Conservation (phyloP, 202 grass and related monocot species). For the Zizania palustris region DNA sequence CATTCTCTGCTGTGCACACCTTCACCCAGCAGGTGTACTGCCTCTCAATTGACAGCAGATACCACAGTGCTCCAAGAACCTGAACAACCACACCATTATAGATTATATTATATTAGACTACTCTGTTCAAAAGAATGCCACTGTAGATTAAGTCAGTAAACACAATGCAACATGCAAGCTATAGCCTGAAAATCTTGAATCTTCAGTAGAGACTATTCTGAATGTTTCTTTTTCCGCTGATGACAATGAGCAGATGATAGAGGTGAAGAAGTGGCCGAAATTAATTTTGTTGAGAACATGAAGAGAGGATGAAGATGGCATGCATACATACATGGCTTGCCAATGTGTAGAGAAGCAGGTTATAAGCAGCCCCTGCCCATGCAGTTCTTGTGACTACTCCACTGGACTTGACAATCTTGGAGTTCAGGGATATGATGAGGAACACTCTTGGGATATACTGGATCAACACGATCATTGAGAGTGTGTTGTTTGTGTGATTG, state of each 20-base stretch:
- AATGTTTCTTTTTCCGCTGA: neutral
- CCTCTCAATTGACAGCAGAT: conserved; percentile 82
- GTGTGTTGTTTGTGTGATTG: conserved; percentile 80
- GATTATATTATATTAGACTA: too few species aligned
- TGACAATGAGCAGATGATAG: neutral
- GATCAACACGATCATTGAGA: conserved; percentile 81
- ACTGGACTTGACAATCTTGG: conserved; percentile 76
- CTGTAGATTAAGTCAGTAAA: too few species aligned
- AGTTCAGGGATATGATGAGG: conserved; percentile 74
- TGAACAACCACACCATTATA: conserved; percentile 4
- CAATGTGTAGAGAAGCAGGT: conserved; percentile 87
- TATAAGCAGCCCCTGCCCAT: conserved; percentile 82
- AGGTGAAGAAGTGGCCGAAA: neutral
- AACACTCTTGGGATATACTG: conserved; percentile 83
- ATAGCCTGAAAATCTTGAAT: neutral
- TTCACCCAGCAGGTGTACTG: conserved; percentile 83
- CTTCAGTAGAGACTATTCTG: neutral
- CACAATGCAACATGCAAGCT: too few species aligned
- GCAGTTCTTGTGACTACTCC: conserved; percentile 84
- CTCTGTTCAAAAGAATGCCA: too few species aligned
- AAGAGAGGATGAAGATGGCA: neutral
- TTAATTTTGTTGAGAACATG: neutral
- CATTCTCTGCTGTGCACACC: conserved; percentile 52
- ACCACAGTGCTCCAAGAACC: conserved; percentile 89
- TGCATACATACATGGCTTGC: conserved; percentile 69